Evolutionary conservation across 257 asterid genomes (phyloP).

Genomic region (Pogostemon cablin): DNA sequence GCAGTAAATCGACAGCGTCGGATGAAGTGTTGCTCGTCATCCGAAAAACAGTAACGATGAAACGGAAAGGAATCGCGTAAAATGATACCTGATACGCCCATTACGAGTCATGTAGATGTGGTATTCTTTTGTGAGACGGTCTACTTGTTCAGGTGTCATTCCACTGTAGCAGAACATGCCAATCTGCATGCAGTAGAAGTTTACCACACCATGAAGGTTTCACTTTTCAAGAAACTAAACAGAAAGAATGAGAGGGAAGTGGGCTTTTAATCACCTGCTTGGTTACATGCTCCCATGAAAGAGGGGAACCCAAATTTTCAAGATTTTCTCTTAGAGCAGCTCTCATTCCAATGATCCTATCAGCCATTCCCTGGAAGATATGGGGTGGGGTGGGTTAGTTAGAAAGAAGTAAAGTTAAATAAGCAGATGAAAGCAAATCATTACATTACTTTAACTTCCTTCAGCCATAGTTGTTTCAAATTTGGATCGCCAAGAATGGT

Average conservation of each 20-base stretch:
- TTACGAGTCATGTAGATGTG: constrained; percentile 96
- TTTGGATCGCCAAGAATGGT: constrained; percentile 82
- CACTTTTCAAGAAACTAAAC: not conserved
- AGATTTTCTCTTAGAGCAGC: constrained; percentile 75
- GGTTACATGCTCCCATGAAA: constrained; percentile 95
- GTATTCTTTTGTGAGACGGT: constrained; percentile 79
- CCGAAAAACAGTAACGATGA: not conserved
- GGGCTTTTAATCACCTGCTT: constrained; percentile 64
- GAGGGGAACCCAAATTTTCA: constrained; percentile 84
- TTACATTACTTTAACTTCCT: constrained; percentile 85
- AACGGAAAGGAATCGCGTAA: not conserved
- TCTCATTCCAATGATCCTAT: constrained; percentile 94
- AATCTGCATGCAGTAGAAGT: constrained; percentile 49
- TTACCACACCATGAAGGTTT: not conserved
- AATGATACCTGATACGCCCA: constrained; percentile 89
- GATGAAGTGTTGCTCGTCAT: not conserved
- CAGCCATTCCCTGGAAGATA: constrained; percentile 86
- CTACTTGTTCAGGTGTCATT: constrained; percentile 98
- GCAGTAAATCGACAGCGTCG: constrained; percentile 25
- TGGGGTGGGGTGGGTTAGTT: no score
- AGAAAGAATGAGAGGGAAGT: not conserved
- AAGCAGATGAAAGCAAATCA: not conserved
- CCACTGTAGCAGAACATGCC: constrained; percentile 99
- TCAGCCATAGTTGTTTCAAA: constrained; percentile 81
- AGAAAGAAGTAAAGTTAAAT: not conserved